Conservation (phyloP, 257 asterid species). For the Solanum bulbocastanum region DNA sequence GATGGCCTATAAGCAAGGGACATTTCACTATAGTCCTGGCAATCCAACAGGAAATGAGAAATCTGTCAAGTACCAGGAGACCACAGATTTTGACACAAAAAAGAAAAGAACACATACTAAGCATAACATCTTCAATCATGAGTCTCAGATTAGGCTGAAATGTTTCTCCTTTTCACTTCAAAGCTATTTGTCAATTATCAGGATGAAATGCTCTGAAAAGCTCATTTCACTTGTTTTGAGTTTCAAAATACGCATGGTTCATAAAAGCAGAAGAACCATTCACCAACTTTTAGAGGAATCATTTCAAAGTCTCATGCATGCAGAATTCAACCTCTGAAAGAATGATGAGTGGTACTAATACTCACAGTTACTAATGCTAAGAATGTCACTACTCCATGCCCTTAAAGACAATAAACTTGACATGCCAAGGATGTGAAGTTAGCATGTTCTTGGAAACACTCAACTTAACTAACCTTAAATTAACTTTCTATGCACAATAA, state of each 20-base stretch:
- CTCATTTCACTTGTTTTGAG: neutral
- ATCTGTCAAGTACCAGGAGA: neutral
- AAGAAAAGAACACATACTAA: neutral
- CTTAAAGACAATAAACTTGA: neutral
- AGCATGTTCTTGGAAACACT: neutral
- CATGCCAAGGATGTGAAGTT: neutral
- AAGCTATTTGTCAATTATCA: neutral
- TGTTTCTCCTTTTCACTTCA: neutral
- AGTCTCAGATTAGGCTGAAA: neutral
- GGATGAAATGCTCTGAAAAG: neutral
- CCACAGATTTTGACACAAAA: neutral
- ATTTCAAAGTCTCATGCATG: neutral
- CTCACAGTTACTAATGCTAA: neutral
- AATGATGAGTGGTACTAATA: neutral
- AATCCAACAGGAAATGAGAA: neutral
- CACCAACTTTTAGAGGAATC: neutral
- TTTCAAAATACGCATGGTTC: neutral
- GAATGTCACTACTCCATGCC: neutral
- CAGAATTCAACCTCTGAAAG: neutral
- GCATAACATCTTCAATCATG: neutral
- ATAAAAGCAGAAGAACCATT: neutral
- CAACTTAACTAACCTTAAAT: neutral
- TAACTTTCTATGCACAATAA: neutral
- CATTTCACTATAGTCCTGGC: slow-evolving; percentile 92
- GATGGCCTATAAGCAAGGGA: slow-evolving; percentile 93